Percentiles rank a stretch among this genome's conserved stretches.
These are phyloP conservation scores for Starmerella bacillaris DNA, from an alignment of 805 yeast genomes.

Conservation along the genomic window DNA sequence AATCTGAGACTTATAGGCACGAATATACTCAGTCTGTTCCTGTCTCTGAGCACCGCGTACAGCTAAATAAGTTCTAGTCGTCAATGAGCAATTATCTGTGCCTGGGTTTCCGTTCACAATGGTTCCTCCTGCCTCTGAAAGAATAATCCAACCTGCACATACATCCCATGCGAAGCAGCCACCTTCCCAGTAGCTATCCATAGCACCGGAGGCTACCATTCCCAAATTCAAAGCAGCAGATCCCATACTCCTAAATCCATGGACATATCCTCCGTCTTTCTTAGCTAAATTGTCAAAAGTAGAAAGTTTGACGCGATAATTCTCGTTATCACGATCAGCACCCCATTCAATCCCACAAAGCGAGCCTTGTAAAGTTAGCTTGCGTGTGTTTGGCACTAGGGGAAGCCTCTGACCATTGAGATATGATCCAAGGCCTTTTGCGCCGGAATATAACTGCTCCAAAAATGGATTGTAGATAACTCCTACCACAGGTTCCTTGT, in stretches of 20 bases:
- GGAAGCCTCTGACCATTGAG: slow-evolving; percentile 31
- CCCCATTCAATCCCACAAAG: slow-evolving; percentile 46
- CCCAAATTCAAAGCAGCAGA: slow-evolving; percentile 49
- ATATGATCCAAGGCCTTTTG: slow-evolving; percentile 38
- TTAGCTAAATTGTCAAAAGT: slow-evolving; percentile 33
- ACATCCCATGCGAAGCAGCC: slow-evolving; percentile 59
- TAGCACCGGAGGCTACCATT: slow-evolving; percentile 38
- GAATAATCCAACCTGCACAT: slow-evolving; percentile 48
- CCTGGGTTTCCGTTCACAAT: slow-evolving; percentile 39
- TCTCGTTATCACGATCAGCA: slow-evolving; percentile 35
- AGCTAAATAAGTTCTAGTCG: slow-evolving; percentile 37
- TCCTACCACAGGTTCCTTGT: slow-evolving; percentile 37
- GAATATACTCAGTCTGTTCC: slow-evolving; percentile 30
- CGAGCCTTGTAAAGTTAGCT: slow-evolving; percentile 33
- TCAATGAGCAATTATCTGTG: slow-evolving; percentile 33
- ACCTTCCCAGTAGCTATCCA: slow-evolving; percentile 53
- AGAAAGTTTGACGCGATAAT: slow-evolving; percentile 33
- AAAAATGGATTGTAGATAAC: slow-evolving; percentile 48
- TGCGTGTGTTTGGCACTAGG: slow-evolving; percentile 21
- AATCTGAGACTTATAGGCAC: slow-evolving; percentile 35
- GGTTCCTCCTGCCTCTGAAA: slow-evolving; percentile 41
- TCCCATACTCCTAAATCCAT: slow-evolving; percentile 44
- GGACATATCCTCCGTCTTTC: slow-evolving; percentile 38
- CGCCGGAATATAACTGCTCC: slow-evolving; percentile 35
- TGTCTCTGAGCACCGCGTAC: slow-evolving; percentile 34